Percentiles rank a stretch among this genome's conserved stretches.
phyloP scores from a whole-genome alignment of 1,139 yeast species.

The Blastobotrys arbuscula region DNA sequence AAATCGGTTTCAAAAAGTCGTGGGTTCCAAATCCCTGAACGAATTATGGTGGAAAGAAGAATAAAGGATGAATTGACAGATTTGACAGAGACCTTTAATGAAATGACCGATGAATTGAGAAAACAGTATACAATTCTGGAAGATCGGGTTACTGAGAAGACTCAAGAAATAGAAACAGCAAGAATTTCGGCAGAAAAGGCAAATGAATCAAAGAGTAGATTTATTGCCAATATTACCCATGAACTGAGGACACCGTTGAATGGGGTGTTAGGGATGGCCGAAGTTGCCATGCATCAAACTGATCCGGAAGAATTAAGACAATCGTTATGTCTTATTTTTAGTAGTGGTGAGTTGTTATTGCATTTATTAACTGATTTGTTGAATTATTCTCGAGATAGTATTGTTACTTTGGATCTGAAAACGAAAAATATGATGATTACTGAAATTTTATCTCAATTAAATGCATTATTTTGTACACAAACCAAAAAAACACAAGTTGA shows the following conservation, averaged over 20 bases:
- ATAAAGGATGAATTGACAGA: slow-evolving; percentile 84
- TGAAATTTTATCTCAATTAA: slow-evolving; percentile 76
- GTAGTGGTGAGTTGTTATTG: slow-evolving; percentile 78
- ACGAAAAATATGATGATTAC: slow-evolving; percentile 65
- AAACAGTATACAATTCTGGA: slow-evolving; percentile 80
- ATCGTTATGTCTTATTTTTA: slow-evolving; percentile 65
- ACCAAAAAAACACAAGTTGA: slow-evolving; percentile 70
- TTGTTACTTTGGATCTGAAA: slow-evolving; percentile 68
- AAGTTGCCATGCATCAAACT: slow-evolving; percentile 82
- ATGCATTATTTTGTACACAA: slow-evolving; percentile 80
- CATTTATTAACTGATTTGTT: slow-evolving; percentile 82
- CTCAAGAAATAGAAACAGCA: slow-evolving; percentile 69
- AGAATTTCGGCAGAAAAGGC: slow-evolving; percentile 50
- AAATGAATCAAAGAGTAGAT: slow-evolving; percentile 87
- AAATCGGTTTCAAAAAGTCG: not conserved
- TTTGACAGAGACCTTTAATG: slow-evolving; percentile 83
- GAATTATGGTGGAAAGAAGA: slow-evolving; percentile 26
- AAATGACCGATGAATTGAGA: slow-evolving; percentile 86
- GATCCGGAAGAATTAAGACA: slow-evolving; percentile 67
- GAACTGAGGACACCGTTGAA: slow-evolving; percentile 88
- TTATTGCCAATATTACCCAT: slow-evolving; percentile 90
- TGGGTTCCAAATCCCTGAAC: slow-evolving; percentile 29
- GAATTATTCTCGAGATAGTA: slow-evolving; percentile 69
- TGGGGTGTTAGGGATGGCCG: slow-evolving; percentile 91
- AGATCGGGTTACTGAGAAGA: slow-evolving; percentile 78